phyloP scores from a whole-genome alignment of 805 yeast genomes.

The Metschnikowia noctiluminum region DNA sequence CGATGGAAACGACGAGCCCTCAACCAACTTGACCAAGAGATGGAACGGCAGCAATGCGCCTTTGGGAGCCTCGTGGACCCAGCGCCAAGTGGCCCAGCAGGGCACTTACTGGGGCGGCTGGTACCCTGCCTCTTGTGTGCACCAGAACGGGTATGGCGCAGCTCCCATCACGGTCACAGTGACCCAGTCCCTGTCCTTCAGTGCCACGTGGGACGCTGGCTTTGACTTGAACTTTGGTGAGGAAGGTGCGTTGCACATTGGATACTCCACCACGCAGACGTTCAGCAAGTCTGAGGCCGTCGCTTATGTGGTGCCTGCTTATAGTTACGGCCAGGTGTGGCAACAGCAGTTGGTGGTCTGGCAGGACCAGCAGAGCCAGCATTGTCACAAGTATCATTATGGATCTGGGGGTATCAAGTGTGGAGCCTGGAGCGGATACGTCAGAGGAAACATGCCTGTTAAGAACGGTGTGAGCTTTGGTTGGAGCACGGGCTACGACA shows the following conservation, averaged over 20 bases:
- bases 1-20: neutral
- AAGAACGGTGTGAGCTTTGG: constrained; percentile 2
- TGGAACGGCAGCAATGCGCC: neutral
- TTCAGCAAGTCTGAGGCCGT: neutral
- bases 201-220: neutral
- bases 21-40: neutral
- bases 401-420: neutral
- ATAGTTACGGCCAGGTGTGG: constrained; percentile 5
- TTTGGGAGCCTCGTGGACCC: neutral
- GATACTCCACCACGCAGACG: neutral
- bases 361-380: neutral
- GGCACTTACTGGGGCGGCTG: neutral
- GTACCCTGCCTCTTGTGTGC: constrained; percentile 2
- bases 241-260: neutral
- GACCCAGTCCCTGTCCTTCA: neutral
- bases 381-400: neutral
- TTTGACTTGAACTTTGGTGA: neutral
- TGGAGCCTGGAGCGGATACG: constrained; percentile 3
- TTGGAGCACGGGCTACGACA: constrained; percentile 6
- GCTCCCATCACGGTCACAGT: neutral
- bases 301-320: constrained; percentile 1
- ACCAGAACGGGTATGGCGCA: neutral
- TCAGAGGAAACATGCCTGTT: constrained; percentile 5
- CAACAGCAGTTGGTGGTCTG: neutral
- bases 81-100: neutral